phyloP scores from a whole-genome alignment of 2,329 filamentous ascomycete genomes.

The Aureobasidium sp. region DNA sequence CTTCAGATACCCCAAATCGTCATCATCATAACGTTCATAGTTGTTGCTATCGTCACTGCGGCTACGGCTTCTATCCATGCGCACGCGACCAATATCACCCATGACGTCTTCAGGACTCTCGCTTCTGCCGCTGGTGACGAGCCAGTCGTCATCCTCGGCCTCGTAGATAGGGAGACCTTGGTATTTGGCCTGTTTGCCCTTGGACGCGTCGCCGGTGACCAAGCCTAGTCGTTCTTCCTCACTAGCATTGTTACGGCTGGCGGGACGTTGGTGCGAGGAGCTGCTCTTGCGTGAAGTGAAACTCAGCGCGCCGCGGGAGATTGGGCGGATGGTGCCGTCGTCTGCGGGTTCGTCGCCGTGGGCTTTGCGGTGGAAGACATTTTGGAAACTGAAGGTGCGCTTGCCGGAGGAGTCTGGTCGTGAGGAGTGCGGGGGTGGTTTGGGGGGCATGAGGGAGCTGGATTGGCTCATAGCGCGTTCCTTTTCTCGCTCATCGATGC shows the following conservation, averaged over 20 bases:
- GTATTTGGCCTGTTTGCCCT: neutral
- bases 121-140: constrained; percentile 22
- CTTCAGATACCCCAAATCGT: neutral
- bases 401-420: constrained; percentile 15
- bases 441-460: constrained; percentile 43
- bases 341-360: constrained; percentile 17
- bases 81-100: constrained; percentile 18
- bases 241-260: constrained; percentile 16
- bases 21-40: constrained; percentile 12
- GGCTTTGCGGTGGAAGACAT: constrained; percentile 59
- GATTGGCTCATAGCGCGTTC: constrained; percentile 36
- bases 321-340: constrained; percentile 23
- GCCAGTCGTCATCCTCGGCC: constrained; percentile 24
- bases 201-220: constrained; percentile 25
- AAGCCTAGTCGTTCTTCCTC: constrained; percentile 31
- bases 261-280: neutral
- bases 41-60: neutral
- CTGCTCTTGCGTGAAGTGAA: constrained; percentile 14
- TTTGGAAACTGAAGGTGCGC: constrained; percentile 72
- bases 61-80: neutral
- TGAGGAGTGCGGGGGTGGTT: constrained; percentile 44
- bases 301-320: constrained; percentile 24
- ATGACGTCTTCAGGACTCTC: constrained; percentile 22
- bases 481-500: constrained; percentile 25
- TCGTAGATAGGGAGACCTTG: neutral